A percentile compares a stretch with the other conserved stretches of the same genome.
phyloP scores from a whole-genome alignment of 495 filamentous ascomycete genomes.

The Lasiosphaeria hispida region DNA sequence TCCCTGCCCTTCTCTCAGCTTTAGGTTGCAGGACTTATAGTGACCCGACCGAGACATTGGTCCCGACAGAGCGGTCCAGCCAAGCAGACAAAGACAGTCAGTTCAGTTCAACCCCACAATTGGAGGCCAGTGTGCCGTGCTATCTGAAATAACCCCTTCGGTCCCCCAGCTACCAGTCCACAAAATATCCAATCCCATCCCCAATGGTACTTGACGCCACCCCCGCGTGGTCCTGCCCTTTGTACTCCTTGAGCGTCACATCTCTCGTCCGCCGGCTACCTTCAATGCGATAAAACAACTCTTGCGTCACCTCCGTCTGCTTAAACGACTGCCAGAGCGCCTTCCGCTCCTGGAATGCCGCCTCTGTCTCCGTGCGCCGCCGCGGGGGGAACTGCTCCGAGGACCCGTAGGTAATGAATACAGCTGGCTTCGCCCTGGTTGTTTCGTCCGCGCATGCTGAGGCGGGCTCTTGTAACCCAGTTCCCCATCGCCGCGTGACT shows the following conservation, averaged over 20 bases:
- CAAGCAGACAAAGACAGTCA: no score
- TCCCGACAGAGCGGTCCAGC: no score
- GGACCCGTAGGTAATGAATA: slow-evolving; percentile 17
- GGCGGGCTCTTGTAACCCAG: background rate
- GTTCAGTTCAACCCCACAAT: no score
- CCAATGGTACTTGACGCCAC: slow-evolving; percentile 16
- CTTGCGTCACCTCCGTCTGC: slow-evolving; percentile 9
- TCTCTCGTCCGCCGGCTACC: slow-evolving; percentile 17
- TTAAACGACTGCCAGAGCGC: background rate
- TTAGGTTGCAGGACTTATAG: no score
- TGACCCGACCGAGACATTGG: no score
- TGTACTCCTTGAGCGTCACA: slow-evolving; percentile 22
- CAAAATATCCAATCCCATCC: slow-evolving; percentile 25
- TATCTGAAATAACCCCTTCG: background rate
- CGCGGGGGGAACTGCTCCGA: slow-evolving; percentile 18
- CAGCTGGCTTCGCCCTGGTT: slow-evolving; percentile 3
- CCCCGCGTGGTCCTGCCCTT: slow-evolving; percentile 18
- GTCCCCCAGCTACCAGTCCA: slow-evolving; percentile 17
- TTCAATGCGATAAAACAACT: slow-evolving; percentile 15
- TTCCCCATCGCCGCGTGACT: slow-evolving; percentile 16
- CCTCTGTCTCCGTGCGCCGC: slow-evolving; percentile 20
- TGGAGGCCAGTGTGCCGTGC: no score
- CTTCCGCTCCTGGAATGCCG: slow-evolving; percentile 12
- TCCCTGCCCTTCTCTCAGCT: no score
- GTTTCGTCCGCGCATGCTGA: background rate